Evolutionary conservation across 805 yeast genomes (phyloP).

Genomic region (Spencermartinsiella europaea): DNA sequence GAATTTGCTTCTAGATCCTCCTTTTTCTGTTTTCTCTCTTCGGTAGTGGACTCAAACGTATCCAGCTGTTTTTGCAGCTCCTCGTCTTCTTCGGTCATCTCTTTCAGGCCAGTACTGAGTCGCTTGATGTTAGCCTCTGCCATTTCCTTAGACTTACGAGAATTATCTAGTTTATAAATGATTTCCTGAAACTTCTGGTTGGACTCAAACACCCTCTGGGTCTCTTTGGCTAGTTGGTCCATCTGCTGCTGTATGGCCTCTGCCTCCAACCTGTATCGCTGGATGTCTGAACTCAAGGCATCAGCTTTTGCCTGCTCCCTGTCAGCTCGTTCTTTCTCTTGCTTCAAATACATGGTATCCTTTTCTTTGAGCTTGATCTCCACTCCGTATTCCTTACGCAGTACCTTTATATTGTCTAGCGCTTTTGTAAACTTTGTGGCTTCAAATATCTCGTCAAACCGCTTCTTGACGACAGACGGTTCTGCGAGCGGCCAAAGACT

Average conservation of each 20-base stretch:
- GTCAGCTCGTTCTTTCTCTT: conserved; percentile 69
- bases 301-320: conserved; percentile 47
- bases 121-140: conserved; percentile 48
- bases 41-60: conserved; percentile 37
- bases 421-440: conserved; percentile 91
- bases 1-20: conserved; percentile 5
- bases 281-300: conserved; percentile 41
- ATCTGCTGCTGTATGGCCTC: conserved; percentile 46
- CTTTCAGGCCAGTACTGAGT: conserved; percentile 41
- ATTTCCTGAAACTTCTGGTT: conserved; percentile 79
- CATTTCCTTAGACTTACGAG: conserved; percentile 44
- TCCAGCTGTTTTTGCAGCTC: conserved; percentile 37
- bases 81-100: conserved; percentile 41
- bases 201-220: conserved; percentile 61
- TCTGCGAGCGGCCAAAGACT: conserved; percentile 90
- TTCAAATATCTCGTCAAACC: conserved; percentile 95
- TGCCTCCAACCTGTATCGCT: conserved; percentile 44
- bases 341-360: conserved; percentile 68
- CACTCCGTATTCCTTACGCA: conserved; percentile 69
- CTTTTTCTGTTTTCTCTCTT: conserved; percentile 9
- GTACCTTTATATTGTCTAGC: conserved; percentile 66
- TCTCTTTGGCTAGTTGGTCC: conserved; percentile 47
- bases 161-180: conserved; percentile 55
- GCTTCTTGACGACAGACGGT: conserved; percentile 79
- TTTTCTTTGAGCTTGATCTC: conserved; percentile 75